Evolutionary conservation across 2,329 filamentous ascomycete species (phyloP), one percentile per base, ranked within the genome.

Genomic region (Colletotrichum karsti): DNA sequence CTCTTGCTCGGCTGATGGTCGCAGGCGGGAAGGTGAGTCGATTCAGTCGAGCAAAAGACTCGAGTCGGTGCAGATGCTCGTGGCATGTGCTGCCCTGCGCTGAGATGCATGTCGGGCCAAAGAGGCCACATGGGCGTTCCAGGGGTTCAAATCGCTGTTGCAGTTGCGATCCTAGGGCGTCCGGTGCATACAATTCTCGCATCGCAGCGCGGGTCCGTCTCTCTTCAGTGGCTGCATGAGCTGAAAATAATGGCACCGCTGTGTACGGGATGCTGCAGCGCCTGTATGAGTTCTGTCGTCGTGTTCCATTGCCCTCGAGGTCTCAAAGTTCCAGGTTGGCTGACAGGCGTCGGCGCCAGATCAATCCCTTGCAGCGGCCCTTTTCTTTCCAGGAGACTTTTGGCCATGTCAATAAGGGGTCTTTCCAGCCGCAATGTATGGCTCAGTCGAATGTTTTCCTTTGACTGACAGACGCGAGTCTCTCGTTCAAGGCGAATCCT

Each of bases 121-220:
- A 57, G 48, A 51, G n/a, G n/a, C 41, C 55, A 62, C 55, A 60
- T 60, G 54, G 61, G 48, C 53, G 66, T 60, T 59, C 61, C 65
- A 66, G 30, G 66, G 63, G 48, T 61, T 57, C 48, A 10, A 56
- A 56, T 42, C 28, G 61, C 12, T 44, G 59, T 61, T 56, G 55
- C 20, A 56, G 33, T 28, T 46, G 62, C 26, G 20, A 62, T 51
- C 61, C 26, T 13, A 55, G 20, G 62, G 54, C 54, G 22, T 22
- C 39, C 39, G n/a, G 26, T 15, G 46, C 57, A 39, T 55, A 37
- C 33, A 41, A 50, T 59, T 33, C 58, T 42, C 42, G 58, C 63
- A 66, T 61, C 63, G 33, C 33, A 50, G 50, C 48, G 24, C 41
- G 30, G 42, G 41, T 18, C 57, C 22, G 26, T 37, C 20, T 41